These are phyloP conservation scores for Stellera chamaejasme DNA, from an alignment of 345 rosid species.

Conservation along the genomic window DNA sequence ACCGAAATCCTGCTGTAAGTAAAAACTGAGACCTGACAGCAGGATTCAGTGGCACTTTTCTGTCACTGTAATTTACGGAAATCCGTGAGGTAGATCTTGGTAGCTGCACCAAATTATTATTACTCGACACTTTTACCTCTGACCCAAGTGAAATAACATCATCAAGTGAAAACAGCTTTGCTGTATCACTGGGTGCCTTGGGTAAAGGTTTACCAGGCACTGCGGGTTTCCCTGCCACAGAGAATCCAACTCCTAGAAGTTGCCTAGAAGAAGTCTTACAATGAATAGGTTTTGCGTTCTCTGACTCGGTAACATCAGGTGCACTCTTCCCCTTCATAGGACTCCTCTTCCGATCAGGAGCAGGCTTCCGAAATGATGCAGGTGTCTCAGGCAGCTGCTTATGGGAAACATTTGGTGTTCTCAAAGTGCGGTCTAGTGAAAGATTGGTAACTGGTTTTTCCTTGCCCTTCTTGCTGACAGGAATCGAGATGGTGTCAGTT, in stretches of 20 bases:
- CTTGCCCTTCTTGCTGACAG: conserved; percentile 54
- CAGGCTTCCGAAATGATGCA: conserved; percentile 46
- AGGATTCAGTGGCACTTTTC: conserved; percentile 28
- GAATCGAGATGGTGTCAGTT: conserved; percentile 70
- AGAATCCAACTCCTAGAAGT: conserved; percentile 28
- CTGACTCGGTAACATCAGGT: conserved; percentile 44
- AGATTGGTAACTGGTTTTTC: conserved; percentile 43
- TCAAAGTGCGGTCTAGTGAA: conserved; percentile 53
- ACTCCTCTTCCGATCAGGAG: conserved; percentile 65
- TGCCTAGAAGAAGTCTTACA: conserved; percentile 28
- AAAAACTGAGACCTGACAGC: conserved; percentile 44
- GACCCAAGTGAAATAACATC: conserved; percentile 30
- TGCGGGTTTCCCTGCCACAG: conserved; percentile 40
- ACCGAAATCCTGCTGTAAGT: conserved; percentile 30
- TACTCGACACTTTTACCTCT: conserved; percentile 30
- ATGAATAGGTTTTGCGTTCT: conserved; percentile 78
- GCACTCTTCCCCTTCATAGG: conserved; percentile 68
- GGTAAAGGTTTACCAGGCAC: conserved; percentile 34
- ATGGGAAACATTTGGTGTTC: conserved; percentile 65
- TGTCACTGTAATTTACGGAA: conserved; percentile 38
- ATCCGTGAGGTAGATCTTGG: conserved; percentile 34
- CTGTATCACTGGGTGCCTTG: conserved; percentile 42
- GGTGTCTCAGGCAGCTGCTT: conserved; percentile 45
- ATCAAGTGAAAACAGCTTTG: conserved; percentile 25
- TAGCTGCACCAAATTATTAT: conserved; percentile 25